Conservation (phyloP, 2,329 filamentous ascomycete genomes). For the Fusarium robinianum region DNA sequence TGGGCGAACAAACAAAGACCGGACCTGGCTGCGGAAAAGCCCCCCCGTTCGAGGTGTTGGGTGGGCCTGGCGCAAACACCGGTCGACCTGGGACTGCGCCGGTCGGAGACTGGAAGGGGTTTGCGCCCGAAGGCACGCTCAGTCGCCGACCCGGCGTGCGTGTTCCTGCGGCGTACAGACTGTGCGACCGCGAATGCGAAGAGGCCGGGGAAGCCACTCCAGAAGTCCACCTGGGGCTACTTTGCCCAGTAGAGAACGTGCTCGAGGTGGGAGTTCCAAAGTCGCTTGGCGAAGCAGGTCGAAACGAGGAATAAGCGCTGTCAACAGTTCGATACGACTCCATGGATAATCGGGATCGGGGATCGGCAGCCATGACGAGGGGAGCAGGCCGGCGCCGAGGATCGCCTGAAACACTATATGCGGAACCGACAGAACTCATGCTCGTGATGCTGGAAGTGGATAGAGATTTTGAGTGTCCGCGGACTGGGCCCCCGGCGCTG, state of each 20-base stretch:
- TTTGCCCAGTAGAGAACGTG: slow-evolving; percentile 76
- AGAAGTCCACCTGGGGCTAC: slow-evolving; percentile 75
- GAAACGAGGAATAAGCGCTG: slow-evolving; percentile 62
- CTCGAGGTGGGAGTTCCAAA: slow-evolving; percentile 84
- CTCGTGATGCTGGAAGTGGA: slow-evolving; percentile 87
- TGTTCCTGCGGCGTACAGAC: slow-evolving; percentile 68
- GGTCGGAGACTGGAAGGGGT: slow-evolving; percentile 73
- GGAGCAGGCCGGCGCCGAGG: slow-evolving; percentile 76
- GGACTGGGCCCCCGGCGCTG: slow-evolving; percentile 69
- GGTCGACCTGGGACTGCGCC: slow-evolving; percentile 60
- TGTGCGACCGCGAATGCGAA: slow-evolving; percentile 69
- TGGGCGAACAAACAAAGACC: slow-evolving; percentile 67
- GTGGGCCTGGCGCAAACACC: slow-evolving; percentile 56
- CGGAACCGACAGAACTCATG: slow-evolving; percentile 68
- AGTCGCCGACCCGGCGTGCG: slow-evolving; percentile 74
- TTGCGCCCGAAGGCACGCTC: slow-evolving; percentile 77
- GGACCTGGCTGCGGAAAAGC: slow-evolving; percentile 62
- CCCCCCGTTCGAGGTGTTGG: slow-evolving; percentile 59
- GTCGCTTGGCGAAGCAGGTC: slow-evolving; percentile 70
- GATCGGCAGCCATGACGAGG: slow-evolving; percentile 81
- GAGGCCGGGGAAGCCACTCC: slow-evolving; percentile 73
- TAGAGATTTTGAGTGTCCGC: slow-evolving; percentile 83
- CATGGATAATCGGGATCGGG: slow-evolving; percentile 66
- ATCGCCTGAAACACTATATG: slow-evolving; percentile 68
- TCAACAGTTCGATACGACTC: slow-evolving; percentile 71